Conservation (phyloP, 495 filamentous ascomycete genomes). For the Hypoxylon cercidicola region DNA sequence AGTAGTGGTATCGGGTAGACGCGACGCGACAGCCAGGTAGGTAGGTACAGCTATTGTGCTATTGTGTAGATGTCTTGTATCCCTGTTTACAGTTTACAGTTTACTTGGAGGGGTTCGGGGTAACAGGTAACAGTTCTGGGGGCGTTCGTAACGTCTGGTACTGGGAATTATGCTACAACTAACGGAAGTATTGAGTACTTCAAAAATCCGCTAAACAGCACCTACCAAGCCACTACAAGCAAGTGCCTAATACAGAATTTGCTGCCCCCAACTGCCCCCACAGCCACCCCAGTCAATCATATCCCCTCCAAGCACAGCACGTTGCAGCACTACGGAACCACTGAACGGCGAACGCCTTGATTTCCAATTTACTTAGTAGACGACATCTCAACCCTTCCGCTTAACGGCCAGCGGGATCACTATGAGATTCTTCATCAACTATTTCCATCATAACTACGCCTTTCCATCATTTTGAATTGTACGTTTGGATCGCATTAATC, state of each 20-base stretch:
- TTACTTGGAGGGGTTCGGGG: too few relatives aligned
- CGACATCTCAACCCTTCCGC: constrained; percentile 38
- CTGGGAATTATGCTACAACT: too few relatives aligned
- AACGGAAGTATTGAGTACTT: too few relatives aligned
- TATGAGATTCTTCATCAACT: constrained; percentile 38
- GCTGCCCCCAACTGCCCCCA: constrained; percentile 6
- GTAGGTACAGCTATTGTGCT: too few relatives aligned
- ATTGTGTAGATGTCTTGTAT: too few relatives aligned
- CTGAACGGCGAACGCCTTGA: constrained; percentile 9
- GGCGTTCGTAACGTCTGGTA: too few relatives aligned
- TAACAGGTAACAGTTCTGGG: too few relatives aligned
- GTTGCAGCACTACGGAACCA: constrained; percentile 4
- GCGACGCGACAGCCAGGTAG: too few relatives aligned
- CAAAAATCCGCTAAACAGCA: background rate
- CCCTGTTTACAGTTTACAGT: too few relatives aligned
- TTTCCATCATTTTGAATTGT: constrained; percentile 52
- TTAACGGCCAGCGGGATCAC: constrained; percentile 23
- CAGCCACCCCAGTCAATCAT: constrained; percentile 29
- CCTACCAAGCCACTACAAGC: too few relatives aligned
- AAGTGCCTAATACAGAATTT: background rate
- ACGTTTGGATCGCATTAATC: constrained; percentile 53
- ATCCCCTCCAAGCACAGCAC: constrained; percentile 4
- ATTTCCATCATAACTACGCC: constrained; percentile 27
- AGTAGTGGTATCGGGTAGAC: too few relatives aligned
- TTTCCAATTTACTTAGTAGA: constrained; percentile 33